Evolutionary conservation across 164 flowering plant species (phyloP), one percentile per base, ranked within the genome.

Genomic region (Tinospora cordifolia): DNA sequence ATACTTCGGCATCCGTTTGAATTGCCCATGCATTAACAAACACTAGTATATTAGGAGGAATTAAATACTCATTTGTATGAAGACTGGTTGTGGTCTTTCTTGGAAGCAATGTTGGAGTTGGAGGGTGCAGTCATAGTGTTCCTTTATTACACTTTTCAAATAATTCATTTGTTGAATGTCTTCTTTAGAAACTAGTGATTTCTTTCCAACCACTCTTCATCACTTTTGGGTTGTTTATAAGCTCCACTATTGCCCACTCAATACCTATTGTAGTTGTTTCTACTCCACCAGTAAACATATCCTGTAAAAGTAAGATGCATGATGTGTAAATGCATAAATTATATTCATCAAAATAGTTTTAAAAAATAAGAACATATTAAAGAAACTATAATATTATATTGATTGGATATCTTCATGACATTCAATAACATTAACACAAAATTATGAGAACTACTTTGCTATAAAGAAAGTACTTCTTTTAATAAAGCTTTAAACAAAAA

Each of bases 181-280:
- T 8, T 38, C 58, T 19, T 69, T 59, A 0, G 69, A 41, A 1
- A 74, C 46, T 65, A 40, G 39, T 0, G 12, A 24, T 51, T 74
- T 74, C 34, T 68, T 74, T 11, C 59, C 72, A 25, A 65, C 65
- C 24, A 69, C 60, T 25, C 57, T 11, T 64, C 76, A 74, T 74
- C 44, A 24, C 41, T 6, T 5, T 54, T 12, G 76, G 69, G 38
- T 69, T 63, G 22, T 38, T 74, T 4, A 69, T 30, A 19, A 74
- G 76, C 65, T 74, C 76, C 4, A 59, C 69, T 41, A 69, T 51
- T 14, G 72, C 57, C 72, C 76, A 74, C 21, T 64, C 72, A 12
- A 65, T 36, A 0, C 69, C 6, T 19, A 34, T 21, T 0, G 72
- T 38, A 0, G 30, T 15, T 12, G 76, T 69, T 38, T 63, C 72